Evolutionary conservation across 2,329 filamentous ascomycete genomes (phyloP).

Genomic region (Xylaria sp.): DNA sequence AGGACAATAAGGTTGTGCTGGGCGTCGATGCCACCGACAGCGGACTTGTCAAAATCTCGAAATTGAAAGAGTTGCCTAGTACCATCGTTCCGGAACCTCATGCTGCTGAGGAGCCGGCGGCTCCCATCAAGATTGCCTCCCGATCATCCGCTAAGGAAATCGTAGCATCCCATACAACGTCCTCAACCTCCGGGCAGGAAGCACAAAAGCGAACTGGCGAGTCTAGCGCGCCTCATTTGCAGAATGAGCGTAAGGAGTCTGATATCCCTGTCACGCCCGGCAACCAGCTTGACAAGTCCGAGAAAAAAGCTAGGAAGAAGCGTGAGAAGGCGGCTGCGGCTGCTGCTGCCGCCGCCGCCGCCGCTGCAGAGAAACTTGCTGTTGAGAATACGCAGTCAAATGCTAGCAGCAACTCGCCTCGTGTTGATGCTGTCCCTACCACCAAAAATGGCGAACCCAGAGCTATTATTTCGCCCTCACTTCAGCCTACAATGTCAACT

Average conservation of each 20-base stretch:
- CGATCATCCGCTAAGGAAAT: constrained; percentile 46
- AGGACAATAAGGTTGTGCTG: constrained; percentile 86
- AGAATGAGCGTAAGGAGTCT: constrained; percentile 48
- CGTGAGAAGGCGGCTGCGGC: constrained; percentile 70
- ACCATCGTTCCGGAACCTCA: constrained; percentile 61
- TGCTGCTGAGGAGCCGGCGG: constrained; percentile 55
- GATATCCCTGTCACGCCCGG: constrained; percentile 44
- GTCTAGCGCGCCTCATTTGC: constrained; percentile 35
- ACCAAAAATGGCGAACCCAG: constrained; percentile 51
- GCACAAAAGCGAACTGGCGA: constrained; percentile 45
- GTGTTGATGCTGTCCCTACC: constrained; percentile 48
- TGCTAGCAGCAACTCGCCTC: constrained; percentile 52
- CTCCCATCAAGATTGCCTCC: constrained; percentile 46
- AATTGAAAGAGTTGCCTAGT: constrained; percentile 67
- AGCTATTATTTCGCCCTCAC: constrained; percentile 39
- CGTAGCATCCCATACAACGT: constrained; percentile 39
- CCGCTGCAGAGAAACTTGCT: constrained; percentile 50
- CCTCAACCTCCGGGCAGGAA: constrained; percentile 42
- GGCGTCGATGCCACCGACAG: constrained; percentile 80
- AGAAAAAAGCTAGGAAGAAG: constrained; percentile 51
- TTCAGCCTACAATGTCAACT: constrained; percentile 45
- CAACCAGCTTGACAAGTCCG: constrained; percentile 49
- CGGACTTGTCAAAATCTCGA: constrained; percentile 79
- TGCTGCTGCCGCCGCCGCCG: constrained; percentile 51
- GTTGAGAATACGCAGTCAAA: constrained; percentile 55